Evolutionary conservation across 345 rosid genomes (phyloP), one percentile per base, ranked within the genome.

Genomic region (Camelina hispida): DNA sequence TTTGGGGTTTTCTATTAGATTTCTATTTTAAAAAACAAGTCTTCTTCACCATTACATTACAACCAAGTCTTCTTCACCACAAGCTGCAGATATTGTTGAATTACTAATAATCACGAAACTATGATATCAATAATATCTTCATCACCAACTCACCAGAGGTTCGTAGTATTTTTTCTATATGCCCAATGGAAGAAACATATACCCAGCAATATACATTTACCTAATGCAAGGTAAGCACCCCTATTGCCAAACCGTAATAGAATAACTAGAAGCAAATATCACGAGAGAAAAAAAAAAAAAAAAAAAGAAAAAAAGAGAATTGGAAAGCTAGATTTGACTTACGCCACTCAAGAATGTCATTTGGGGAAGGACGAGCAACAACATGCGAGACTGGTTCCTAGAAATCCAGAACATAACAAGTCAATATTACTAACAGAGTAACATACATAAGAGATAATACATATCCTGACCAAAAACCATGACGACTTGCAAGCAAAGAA

Each of bases 301-400:
- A 13, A 4, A n/a, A n/a, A 20, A 5, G 28, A 22, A 20, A 4
- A 28, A 12, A 13, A 4, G 4, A 14, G 5, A 15, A 16, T 0
- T 32, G 1, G 10, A 32, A 11, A 37, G 0, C 9, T 6, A 17
- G n/a, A 17, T 18, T 2, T 17, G 52, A 42, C 96, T 87, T 89
- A 95, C 99, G 98, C 98, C 99, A 92, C 63, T 95, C 98, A 47
- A 95, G 99, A 77, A 92, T 92, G 81, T 92, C 87, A 72, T 76
- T 95, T 37, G 93, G 87, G 64, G 96, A 92, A 85, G 98, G 99
- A 59, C 94, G 88, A 48, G 99, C 98, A 72, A 92, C 92, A 63
- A 92, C 83, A 82, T 92, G 87, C 60, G 99, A 84, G 74, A 92
- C 96, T 25, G 98, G 99, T 74, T 95, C 99, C 99, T 95, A 78